Percentiles rank a stretch among this genome's conserved stretches.
phyloP scores from a whole-genome alignment of 2,329 filamentous ascomycete genomes.

The Alternaria longipes region DNA sequence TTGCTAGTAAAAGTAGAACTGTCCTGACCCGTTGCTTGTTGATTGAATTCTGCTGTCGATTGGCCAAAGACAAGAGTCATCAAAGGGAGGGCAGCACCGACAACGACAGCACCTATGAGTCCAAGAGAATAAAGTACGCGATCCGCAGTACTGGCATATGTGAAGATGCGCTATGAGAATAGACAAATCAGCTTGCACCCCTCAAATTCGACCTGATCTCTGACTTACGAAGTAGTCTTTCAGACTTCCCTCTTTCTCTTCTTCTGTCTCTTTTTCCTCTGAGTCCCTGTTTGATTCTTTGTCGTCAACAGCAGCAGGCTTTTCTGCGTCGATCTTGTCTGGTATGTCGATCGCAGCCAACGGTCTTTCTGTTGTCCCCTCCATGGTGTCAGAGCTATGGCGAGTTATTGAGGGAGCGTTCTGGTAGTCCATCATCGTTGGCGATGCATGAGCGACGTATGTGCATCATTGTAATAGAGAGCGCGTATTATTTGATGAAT shows the following conservation, averaged over 20 bases:
- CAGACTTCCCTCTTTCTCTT: constrained; percentile 1
- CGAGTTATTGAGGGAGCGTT: neutral
- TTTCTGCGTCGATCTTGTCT: neutral
- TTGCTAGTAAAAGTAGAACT: constrained; percentile 12
- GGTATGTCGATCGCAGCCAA: neutral
- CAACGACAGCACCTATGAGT: constrained; percentile 63
- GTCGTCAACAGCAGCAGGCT: neutral
- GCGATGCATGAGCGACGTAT: neutral
- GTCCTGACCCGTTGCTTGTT: constrained; percentile 19
- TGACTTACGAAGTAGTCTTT: constrained; percentile 8
- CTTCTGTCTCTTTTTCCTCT: neutral
- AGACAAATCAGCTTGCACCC: neutral
- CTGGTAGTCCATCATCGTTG: neutral
- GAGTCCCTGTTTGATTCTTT: neutral
- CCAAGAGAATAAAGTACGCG: constrained; percentile 13
- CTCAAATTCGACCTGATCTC: neutral
- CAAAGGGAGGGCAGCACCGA: constrained; percentile 75
- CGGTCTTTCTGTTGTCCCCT: neutral
- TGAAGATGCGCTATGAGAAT: constrained; percentile 18
- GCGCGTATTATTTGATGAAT: neutral
- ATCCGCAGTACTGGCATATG: constrained; percentile 16
- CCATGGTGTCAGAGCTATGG: neutral
- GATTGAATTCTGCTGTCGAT: constrained; percentile 26
- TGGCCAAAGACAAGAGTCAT: constrained; percentile 65
- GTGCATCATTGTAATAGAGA: neutral